Conservation (phyloP, 352 stramenopile species). For the Phytopythium chamaehyphon region DNA sequence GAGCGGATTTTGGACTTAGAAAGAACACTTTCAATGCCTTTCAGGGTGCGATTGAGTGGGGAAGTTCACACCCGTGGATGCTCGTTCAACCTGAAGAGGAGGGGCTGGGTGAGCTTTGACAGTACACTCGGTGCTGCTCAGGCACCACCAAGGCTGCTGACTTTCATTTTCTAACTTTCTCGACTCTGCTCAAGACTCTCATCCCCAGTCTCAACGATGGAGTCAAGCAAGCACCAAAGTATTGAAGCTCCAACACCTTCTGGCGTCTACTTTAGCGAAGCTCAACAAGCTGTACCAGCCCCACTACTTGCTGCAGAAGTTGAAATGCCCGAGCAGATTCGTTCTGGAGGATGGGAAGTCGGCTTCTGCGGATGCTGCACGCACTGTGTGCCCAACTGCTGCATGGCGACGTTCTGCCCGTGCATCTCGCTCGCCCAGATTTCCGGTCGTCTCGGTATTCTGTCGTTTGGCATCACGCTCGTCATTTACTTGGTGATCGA, state of each 20-base stretch:
- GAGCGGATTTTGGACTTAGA: background rate
- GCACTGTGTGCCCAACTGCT: constrained; percentile 39
- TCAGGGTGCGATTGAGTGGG: too few relatives aligned
- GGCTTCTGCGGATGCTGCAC: constrained; percentile 29
- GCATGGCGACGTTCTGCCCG: constrained; percentile 38
- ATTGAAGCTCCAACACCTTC: constrained; percentile 15
- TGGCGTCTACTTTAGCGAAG: constrained; percentile 17
- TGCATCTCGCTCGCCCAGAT: constrained; percentile 40
- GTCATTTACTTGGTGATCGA: constrained; percentile 20
- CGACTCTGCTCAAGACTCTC: too few relatives aligned
- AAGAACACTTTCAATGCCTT: background rate
- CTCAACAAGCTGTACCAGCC: constrained; percentile 9
- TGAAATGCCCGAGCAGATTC: too few relatives aligned
- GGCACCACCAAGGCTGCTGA: too few relatives aligned
- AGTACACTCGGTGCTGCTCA: too few relatives aligned
- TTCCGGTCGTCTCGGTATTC: constrained; percentile 23
- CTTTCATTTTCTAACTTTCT: too few relatives aligned
- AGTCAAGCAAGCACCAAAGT: constrained; percentile 18
- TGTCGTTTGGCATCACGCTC: constrained; percentile 20
- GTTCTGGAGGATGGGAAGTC: constrained; percentile 3
- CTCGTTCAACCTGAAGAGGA: too few relatives aligned
- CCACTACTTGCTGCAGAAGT: too few relatives aligned
- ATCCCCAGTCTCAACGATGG: too few relatives aligned
- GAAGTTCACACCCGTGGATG: too few relatives aligned
- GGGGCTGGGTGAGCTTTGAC: too few relatives aligned